A percentile compares a stretch with the other conserved stretches of the same genome.
Conservation (phyloP, 495 filamentous ascomycete genomes). For the Jackrogersella multiformis region DNA sequence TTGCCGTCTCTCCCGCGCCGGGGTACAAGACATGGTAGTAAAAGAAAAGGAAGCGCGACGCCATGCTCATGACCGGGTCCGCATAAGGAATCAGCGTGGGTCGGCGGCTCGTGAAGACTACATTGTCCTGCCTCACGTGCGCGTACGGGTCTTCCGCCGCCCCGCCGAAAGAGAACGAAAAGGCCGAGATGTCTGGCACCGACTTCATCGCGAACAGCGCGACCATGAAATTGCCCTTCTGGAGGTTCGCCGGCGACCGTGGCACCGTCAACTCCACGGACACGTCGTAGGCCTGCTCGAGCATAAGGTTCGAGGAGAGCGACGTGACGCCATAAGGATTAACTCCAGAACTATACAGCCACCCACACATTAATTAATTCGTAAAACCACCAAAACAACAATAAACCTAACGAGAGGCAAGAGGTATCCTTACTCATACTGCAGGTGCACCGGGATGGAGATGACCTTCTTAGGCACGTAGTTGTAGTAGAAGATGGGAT, state of each 20-base stretch:
- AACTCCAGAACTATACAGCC: conserved; percentile 46
- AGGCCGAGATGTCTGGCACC: conserved; percentile 47
- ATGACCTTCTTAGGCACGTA: conserved; percentile 78
- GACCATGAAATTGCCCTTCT: conserved; percentile 91
- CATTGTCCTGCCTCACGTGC: conserved; percentile 37
- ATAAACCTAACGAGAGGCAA: neutral
- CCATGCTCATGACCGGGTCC: conserved; percentile 50
- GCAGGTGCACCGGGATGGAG: conserved; percentile 75
- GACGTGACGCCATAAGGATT: conserved; percentile 64
- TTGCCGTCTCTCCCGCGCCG: conserved; percentile 56
- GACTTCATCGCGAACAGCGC: conserved; percentile 63
- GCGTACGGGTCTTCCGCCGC: conserved; percentile 23
- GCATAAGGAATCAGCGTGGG: conserved; percentile 53
- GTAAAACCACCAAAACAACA: neutral
- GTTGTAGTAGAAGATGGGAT: conserved; percentile 80
- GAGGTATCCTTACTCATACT: conserved; percentile 71
- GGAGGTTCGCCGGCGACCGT: conserved; percentile 65
- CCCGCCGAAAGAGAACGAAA: conserved; percentile 15
- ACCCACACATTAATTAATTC: conserved; percentile 8
- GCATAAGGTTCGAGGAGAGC: conserved; percentile 57
- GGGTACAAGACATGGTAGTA: conserved; percentile 55
- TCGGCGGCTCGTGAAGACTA: conserved; percentile 51
- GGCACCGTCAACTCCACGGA: conserved; percentile 67
- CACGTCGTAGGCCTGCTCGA: conserved; percentile 71
- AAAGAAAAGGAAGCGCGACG: conserved; percentile 55